Evolutionary conservation across 2,329 filamentous ascomycete species (phyloP).

Genomic region (Cladophialophora yegresii): DNA sequence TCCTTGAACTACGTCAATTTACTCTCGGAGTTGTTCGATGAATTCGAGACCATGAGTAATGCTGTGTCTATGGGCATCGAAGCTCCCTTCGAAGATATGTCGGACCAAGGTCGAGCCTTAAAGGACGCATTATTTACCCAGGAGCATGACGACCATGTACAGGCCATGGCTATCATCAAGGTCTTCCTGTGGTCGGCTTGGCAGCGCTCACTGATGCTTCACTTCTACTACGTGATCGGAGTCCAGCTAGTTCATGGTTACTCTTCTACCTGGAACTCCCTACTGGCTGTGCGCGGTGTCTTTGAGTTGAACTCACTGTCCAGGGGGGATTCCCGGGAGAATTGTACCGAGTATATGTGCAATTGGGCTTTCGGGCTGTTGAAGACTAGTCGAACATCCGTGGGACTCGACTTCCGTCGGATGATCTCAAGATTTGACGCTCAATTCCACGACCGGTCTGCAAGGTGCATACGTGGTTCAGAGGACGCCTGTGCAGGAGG

Average conservation of each 20-base stretch:
- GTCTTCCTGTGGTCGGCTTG: constrained; percentile 14
- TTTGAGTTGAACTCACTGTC: constrained; percentile 4
- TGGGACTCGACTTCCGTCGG: constrained; percentile 8
- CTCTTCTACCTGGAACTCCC: constrained; percentile 5
- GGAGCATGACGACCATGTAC: neutral
- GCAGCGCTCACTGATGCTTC: constrained; percentile 11
- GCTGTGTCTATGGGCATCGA: constrained; percentile 3
- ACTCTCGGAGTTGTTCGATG: constrained; percentile 7
- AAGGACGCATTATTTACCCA: constrained; percentile 8
- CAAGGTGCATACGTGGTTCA: neutral
- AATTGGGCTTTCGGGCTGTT: constrained; percentile 12
- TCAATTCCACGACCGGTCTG: neutral
- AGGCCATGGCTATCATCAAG: constrained; percentile 9
- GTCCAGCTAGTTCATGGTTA: constrained; percentile 10
- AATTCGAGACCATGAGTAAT: constrained; percentile 9
- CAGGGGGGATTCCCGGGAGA: neutral
- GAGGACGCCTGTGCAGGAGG: neutral
- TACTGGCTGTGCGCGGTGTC: constrained; percentile 6
- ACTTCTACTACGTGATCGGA: constrained; percentile 12
- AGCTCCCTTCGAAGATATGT: constrained; percentile 5
- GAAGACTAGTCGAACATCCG: constrained; percentile 9
- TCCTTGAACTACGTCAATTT: constrained; percentile 10
- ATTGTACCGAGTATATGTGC: constrained; percentile 8
- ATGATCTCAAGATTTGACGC: constrained; percentile 11
- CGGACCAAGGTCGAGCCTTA: constrained; percentile 1